Base-by-base conservation (phyloP, 1,284 basidiomycete species). In the Boletellus deceptivus region DNA sequence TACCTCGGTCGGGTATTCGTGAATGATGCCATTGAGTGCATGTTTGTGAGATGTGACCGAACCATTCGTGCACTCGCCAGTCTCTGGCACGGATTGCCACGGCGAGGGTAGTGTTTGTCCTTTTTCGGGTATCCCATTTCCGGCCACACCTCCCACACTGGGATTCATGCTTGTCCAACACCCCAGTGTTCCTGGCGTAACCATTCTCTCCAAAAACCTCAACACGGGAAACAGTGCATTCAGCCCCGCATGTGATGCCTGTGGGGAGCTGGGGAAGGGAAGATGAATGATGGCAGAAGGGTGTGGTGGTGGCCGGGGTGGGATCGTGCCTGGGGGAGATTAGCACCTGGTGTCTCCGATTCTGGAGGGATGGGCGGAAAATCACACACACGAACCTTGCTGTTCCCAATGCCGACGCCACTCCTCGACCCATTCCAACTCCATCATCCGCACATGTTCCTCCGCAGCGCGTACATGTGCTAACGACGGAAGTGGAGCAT, bases 251-350 rank as follows among this genome's bases (percentile, higher is more conserved):
- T 74, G 66, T 0, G 75, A 73, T 43, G 76, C 77, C 1, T 73
- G 64, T n/a, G 84, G 83, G 2, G 81, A 80, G 54, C 80, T 82
- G 2, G 86, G 84, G 70, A 87, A 86, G 10, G 84, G 80, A 5
- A 88, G 68, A 58, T 89, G 86, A n/a, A 90, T 76, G 35, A 91
- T 79, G 3, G 84, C 76, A 41, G 79, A 80, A 18, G 86, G 81
- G 61, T 85, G 79, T 0, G 86, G 84, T 16, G 86, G 79, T 7
- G 87, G 84, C 18, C 88, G 75, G 9, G 79, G 76, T 3, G 79
- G 77, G 41, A 75, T 61, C 25, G 34, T 50, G 56, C 63, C 50
- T 46, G 36, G 16, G 36, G 13, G 10, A 8, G 9, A 24, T 52
- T 20, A 42, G 42, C n/a, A 38, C 13, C 11, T 34, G 18, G 5